Conservation (phyloP, 2,329 filamentous ascomycete genomes). For the Pestalotiopsis sp. region DNA sequence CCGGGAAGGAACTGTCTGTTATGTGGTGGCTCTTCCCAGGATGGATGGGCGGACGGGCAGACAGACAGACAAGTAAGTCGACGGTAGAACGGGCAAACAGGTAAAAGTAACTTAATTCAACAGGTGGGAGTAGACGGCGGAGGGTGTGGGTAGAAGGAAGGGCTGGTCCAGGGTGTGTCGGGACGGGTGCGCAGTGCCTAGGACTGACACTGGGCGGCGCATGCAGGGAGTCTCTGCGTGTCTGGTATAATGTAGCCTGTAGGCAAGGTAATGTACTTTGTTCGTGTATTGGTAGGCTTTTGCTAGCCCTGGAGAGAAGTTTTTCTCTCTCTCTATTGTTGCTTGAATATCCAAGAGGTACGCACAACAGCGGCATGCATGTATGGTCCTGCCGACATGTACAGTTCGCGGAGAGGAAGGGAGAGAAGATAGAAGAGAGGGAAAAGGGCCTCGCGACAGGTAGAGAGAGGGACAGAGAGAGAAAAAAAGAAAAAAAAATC, state of each 20-base stretch:
- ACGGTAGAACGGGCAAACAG: background rate
- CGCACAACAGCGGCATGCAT: background rate
- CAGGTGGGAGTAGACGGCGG: background rate
- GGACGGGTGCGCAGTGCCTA: background rate
- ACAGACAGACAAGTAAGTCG: background rate
- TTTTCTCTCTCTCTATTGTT: background rate
- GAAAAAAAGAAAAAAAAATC: background rate
- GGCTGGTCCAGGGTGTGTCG: background rate
- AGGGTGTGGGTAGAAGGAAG: slow-evolving; percentile 8
- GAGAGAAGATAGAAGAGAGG: background rate
- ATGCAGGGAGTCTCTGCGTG: background rate
- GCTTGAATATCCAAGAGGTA: background rate
- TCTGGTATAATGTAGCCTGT: background rate
- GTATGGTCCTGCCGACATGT: background rate
- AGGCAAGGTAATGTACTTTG: background rate
- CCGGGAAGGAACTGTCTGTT: slow-evolving; percentile 1
- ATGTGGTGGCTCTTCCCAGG: slow-evolving; percentile 5
- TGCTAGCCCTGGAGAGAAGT: background rate
- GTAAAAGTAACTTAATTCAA: background rate
- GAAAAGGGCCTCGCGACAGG: background rate
- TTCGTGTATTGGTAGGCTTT: background rate
- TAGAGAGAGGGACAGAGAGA: background rate
- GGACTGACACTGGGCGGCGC: background rate
- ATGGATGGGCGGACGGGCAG: background rate
- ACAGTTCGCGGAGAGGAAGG: background rate